phyloP scores from a whole-genome alignment of 176 grass and related monocot species.

The Aegilops bicornis region DNA sequence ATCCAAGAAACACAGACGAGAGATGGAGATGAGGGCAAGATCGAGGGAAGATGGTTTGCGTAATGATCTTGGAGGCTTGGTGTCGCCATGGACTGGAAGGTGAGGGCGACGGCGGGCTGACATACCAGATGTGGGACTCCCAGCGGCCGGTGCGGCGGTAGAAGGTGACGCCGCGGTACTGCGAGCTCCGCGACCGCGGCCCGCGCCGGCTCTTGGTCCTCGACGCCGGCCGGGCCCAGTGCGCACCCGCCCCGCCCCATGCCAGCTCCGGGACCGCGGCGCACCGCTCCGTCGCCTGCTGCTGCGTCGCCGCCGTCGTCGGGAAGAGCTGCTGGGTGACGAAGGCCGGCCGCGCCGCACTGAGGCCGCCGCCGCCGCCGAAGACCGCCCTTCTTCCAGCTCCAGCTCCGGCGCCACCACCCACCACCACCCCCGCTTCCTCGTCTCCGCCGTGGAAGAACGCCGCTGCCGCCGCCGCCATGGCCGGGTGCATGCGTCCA shows the following conservation, averaged over 20 bases:
- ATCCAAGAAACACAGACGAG: not conserved
- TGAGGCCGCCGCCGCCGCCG: slow-evolving; percentile 1
- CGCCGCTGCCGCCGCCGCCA: slow-evolving; percentile 20
- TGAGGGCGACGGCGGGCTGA: not conserved
- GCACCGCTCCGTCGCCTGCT: not conserved
- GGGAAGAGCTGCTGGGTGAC: slow-evolving; percentile 73
- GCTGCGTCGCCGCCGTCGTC: not conserved
- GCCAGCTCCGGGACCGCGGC: not conserved
- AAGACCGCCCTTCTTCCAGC: slow-evolving; percentile 5
- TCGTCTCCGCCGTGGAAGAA: not conserved
- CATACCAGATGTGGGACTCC: slow-evolving; percentile 99
- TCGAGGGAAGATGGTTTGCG: not conserved
- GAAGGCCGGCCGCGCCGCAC: not conserved
- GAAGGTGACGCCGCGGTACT: slow-evolving; percentile 99
- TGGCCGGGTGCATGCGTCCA: not conserved
- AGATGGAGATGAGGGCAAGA: too few species aligned
- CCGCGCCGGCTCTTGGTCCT: slow-evolving; percentile 82
- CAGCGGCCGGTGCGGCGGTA: slow-evolving; percentile 93
- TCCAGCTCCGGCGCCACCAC: not conserved
- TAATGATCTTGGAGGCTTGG: not conserved
- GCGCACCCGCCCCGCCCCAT: not conserved
- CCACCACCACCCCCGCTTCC: not conserved
- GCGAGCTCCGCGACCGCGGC: slow-evolving; percentile 88
- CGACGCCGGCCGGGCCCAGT: slow-evolving; percentile 24
- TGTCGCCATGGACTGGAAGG: not conserved